Evolutionary conservation across 768 basidiomycete genomes (phyloP).

Genomic region (Kwoniella botswanensis): DNA sequence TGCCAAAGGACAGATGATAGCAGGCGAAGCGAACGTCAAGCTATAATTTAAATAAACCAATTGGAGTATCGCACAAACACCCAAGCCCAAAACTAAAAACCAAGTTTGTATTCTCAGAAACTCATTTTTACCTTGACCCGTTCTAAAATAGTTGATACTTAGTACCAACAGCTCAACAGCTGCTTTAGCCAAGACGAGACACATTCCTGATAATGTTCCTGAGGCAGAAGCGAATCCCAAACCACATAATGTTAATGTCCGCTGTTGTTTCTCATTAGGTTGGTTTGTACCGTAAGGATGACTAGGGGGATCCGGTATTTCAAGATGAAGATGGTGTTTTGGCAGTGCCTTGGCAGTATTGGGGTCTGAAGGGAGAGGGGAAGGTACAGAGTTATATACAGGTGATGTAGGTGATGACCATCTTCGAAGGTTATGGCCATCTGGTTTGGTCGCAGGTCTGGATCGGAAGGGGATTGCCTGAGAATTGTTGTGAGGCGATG

Average conservation of each 20-base stretch:
- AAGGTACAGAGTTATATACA: neutral
- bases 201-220: constrained; percentile 89
- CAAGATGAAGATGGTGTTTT: neutral
- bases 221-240: constrained; percentile 85
- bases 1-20: constrained; percentile 86
- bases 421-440: constrained; percentile 10
- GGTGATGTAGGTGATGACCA: constrained; percentile 29
- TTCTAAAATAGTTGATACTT: constrained; percentile 63
- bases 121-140: constrained; percentile 53
- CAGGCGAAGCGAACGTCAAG: constrained; percentile 79
- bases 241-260: constrained; percentile 70
- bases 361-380: neutral
- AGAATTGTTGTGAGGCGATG: constrained; percentile 38
- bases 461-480: constrained; percentile 43
- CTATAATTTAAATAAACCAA: constrained; percentile 60
- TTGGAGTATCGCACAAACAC: constrained; percentile 77
- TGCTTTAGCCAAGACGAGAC: constrained; percentile 89
- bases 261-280: constrained; percentile 48
- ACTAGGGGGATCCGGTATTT: neutral
- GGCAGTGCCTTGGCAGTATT: too few relatives aligned
- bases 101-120: constrained; percentile 63
- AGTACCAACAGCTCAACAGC: constrained; percentile 85
- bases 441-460: neutral
- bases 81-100: constrained; percentile 74
- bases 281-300: neutral